Evolutionary conservation across 345 rosid species (phyloP), one percentile per base, ranked within the genome.

Genomic region (Kandelia obovata): DNA sequence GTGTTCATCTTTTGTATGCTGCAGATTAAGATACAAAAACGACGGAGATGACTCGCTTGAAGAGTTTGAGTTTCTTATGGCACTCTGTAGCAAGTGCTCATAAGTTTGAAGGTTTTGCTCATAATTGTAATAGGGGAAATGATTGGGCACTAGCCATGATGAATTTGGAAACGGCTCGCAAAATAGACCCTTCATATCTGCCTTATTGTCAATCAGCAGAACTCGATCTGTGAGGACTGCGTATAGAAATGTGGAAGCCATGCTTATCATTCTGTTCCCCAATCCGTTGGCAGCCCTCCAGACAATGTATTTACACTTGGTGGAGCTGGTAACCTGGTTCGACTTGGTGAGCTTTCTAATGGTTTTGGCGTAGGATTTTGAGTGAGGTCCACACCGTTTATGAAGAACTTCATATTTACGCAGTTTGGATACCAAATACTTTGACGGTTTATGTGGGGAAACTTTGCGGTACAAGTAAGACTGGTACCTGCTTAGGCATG

Each of bases 91-190:
- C 58, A 73, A 28, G 65, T 73, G 31, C 66, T 62, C 23, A 23
- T 55, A n/a, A 61, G n/a, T 37, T 58, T 31, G 51, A 32, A 25
- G 20, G 28, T 27, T 60, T 49, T 11, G 49, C 15, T 47, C 64
- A 10, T 51, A 28, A 65, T 16, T 56, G 17, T 43, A 13, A 20
- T 39, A 47, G 25, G 73, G 73, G n/a, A 75, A 75, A 32, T 26
- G 5, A 19, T 2, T 35, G 3, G 73, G 73, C 65, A 64, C 27
- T 35, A 64, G 15, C 78, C 78, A 75, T 28, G 78, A 46, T 20
- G 78, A 62, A 53, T 69, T 47, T 28, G 73, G 73, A 68, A 75
- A 75, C 26, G 78, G 78, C 58, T 75, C 78, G 21, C 78, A 75
- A 65, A 75, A 75, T 7, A 75, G 69, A 27, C 39, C 70, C 21